Base-by-base conservation (phyloP, 257 asterid species). In the Solanum clarkiae region DNA sequence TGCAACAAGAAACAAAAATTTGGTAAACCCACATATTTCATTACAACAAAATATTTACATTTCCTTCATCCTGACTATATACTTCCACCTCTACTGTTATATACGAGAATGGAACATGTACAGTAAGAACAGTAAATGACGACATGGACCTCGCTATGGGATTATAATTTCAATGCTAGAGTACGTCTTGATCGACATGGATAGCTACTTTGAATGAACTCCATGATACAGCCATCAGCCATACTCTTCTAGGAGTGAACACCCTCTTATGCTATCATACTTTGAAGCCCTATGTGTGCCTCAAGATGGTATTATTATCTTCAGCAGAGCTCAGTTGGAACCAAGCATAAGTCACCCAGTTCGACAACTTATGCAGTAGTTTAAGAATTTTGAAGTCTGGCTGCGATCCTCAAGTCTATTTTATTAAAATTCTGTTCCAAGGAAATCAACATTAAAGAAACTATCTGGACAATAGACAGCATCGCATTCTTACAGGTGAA, bases 401-500 rank as follows among this genome's bases (percentile, higher is more conserved):
- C 82, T 22, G 56, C 69, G 42, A 29, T 71, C 29, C 65, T 69
- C 77, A 2, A 18, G 42, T 32, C 55, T 42, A 15, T 86, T 13
- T 32, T 82, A 71, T 42, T 49, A 14, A 20, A 40, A n/a, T 32
- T 53, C 85, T 40, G 65, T 51, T 51, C 45, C 63, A 77, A 24
- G 82, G 47, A 45, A 51, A 77, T 77, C 82, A 77, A 51, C 63
- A 53, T 77, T 26, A 47, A 77, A 77, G 10, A 51, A 77, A 51
- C 82, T 93, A 89, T 89, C 42, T 74, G 86, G 89, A 84, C 85
- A 91, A 59, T 29, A 97, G 92, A 57, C 95, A 92, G 92, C 98
- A 94, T 4, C 95, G 93, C 98, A 95, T 96, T 90, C 92, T 86
- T 29, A 94, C 88, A 0, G 98, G 99, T 71, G 99, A 95, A 88